Base-by-base conservation (phyloP, 768 basidiomycete genomes). In the Peribolospora baueri region DNA sequence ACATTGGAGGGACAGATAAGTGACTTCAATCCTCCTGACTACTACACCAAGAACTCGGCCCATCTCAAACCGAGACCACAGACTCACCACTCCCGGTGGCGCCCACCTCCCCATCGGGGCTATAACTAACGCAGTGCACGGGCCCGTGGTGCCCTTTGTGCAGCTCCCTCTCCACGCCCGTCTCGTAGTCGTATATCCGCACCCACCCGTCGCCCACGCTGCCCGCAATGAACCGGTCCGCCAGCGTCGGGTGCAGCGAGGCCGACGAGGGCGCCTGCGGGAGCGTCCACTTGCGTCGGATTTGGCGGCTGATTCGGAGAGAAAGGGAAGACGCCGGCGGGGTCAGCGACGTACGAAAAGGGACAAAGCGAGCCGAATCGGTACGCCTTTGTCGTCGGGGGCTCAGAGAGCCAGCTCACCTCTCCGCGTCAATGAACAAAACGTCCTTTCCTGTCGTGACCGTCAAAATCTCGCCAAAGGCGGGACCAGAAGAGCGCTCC, bases 61-160 rank as follows among this genome's bases (percentile, higher is more conserved):
- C 9, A 46, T 10, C 14, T 9, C 39, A 25, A 48, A 25, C 13
- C 14, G 37, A 39, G 11, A 37, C 67, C 66, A 60, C 52, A 65
- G 68, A 69, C 58, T 71, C 67, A 81, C 91, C 91, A 62, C 85
- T 90, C 52, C 91, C 93, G 63, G 84, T 88, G 42, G 91, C 91
- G 66, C 85, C 97, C 73, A 93, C 76, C 71, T 97, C 93, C 36
- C 91, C 91, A 65, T 97, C 91, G 0, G 91, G 91, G 64, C 82
- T 85, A 48, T 57, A 61, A 2, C 84, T 81, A 50, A 91, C 81
- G 54, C 84, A 85, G 62, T 91, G 87, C 13, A 97, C 90, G 14
- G 91, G 90, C 36, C 91, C 93, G 65, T 97, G 93, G 64, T 97
- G 93, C 4, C 91, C 91, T 68, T 93, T 91, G 56, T 88, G 74